Base-by-base conservation (phyloP, 352 stramenopile species). In the Globisporangium carolinianum region DNA sequence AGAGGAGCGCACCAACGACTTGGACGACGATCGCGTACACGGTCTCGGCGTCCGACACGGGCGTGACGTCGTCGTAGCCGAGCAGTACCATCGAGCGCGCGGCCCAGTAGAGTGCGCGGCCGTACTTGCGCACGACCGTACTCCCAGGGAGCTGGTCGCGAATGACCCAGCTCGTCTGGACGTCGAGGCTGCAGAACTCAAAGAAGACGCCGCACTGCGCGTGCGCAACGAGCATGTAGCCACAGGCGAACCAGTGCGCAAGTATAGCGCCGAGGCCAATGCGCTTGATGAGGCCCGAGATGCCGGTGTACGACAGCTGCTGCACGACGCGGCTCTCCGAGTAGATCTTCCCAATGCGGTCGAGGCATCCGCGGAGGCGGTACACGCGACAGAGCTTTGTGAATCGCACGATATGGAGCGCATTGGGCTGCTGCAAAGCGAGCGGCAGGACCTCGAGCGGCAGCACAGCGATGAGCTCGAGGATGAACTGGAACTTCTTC, bases 191-290 rank as follows among this genome's bases (percentile, higher is more conserved):
- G 37, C 83, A 93, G 6, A 71, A 51, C 45, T 82, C 75, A 3
- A 87, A 59, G 18, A 73, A 60, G 4, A 86, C 42, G 0, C 83
- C 83, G 47, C 83, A 93, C 35, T 76, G 59, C 0, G 66, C 47
- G 45, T 91, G 78, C 0, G 73, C 80, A 24, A 90, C 62, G 48
- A 87, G 53, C 69, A 93, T 86, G 62, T 91, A 93, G 0, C 72
- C 77, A 35, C 78, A 90, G 1, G 79, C 79, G 14, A 78, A 56
- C 63, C 72, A 88, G 55, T 93, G 82, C 46, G 63, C 71, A 45
- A 85, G 17, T 5, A 67, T 49, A 4, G 68, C 43, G 15, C 65
- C 73, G 0, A 83, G 12, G 0, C 54, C 57, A 45, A 91, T 73
- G 51, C 72, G 77, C 8, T 62, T 62, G 35, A 72, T 66, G 8